Conservation (phyloP, 2,329 filamentous ascomycete species). For the Zymoseptoria ardabiliae region DNA sequence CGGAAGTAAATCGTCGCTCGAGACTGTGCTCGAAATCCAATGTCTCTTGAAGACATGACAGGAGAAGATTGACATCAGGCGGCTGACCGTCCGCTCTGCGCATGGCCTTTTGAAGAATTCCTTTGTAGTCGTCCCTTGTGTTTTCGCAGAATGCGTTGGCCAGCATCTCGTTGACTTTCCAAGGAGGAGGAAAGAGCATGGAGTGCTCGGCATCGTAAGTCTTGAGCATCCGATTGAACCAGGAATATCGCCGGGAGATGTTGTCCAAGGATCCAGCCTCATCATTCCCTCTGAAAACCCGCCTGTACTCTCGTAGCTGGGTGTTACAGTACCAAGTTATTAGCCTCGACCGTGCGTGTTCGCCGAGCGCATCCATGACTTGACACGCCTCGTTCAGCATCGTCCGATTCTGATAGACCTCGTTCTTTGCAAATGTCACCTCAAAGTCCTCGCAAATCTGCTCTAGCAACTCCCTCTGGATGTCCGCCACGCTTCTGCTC, state of each 20-base stretch:
- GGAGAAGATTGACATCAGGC: slow-evolving; percentile 79
- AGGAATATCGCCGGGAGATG: slow-evolving; percentile 87
- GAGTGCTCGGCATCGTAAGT: slow-evolving; percentile 92
- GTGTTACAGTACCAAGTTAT: slow-evolving; percentile 98
- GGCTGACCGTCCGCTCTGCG: slow-evolving; percentile 67
- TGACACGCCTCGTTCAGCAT: slow-evolving; percentile 80
- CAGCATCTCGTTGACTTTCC: slow-evolving; percentile 84
- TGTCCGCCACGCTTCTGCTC: slow-evolving; percentile 83
- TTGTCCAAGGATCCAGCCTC: slow-evolving; percentile 96
- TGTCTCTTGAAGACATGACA: slow-evolving; percentile 88
- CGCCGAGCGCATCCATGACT: slow-evolving; percentile 91
- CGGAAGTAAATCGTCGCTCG: slow-evolving; percentile 69
- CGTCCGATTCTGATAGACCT: slow-evolving; percentile 61
- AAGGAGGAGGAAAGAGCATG: slow-evolving; percentile 74
- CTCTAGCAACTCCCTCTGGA: slow-evolving; percentile 86
- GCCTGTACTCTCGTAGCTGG: slow-evolving; percentile 86
- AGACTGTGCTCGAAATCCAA: slow-evolving; percentile 92
- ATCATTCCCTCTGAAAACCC: slow-evolving; percentile 92
- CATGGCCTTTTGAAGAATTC: slow-evolving; percentile 82
- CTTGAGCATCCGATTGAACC: slow-evolving; percentile 94
- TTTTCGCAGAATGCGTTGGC: slow-evolving; percentile 92
- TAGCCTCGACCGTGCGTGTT: slow-evolving; percentile 71
- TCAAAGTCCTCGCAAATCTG: slow-evolving; percentile 99
- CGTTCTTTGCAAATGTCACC: slow-evolving; percentile 82
- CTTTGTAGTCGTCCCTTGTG: slow-evolving; percentile 90